These are phyloP conservation scores for Choiromyces venosus DNA, from an alignment of 495 filamentous ascomycete genomes.

Conservation along the genomic window DNA sequence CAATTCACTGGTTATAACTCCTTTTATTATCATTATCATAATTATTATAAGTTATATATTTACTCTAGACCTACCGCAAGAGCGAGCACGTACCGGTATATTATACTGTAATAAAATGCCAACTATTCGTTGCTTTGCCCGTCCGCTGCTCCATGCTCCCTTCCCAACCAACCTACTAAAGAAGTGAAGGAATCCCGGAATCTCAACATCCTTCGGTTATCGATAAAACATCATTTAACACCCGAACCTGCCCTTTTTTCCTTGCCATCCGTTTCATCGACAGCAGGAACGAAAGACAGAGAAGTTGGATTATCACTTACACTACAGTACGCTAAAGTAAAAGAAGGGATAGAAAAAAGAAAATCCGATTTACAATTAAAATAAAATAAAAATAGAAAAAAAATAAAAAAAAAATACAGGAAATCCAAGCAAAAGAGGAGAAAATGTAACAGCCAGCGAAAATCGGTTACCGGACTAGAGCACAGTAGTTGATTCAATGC, in stretches of 20 bases:
- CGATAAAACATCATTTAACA: neutral
- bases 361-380: too few relatives aligned
- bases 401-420: neutral
- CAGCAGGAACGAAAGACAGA: neutral
- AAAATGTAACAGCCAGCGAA: neutral
- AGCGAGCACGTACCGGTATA: neutral
- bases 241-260: neutral
- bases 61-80: neutral
- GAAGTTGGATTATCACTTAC: neutral
- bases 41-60: neutral
- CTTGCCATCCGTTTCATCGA: neutral
- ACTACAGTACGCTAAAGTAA: neutral
- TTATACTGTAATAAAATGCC: neutral
- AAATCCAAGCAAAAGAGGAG: too few relatives aligned
- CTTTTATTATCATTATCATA: neutral
- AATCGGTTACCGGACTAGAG: neutral
- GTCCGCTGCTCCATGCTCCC: neutral
- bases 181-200: conserved; percentile 2
- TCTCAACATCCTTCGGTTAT: neutral
- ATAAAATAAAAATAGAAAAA: neutral
- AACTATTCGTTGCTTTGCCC: neutral
- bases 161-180: neutral
- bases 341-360: neutral
- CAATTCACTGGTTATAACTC: neutral
- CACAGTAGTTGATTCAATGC: neutral